A percentile compares a stretch with the other conserved stretches of the same genome.
Conservation (phyloP, 176 grass and related monocot species). For the Carex littledalei region DNA sequence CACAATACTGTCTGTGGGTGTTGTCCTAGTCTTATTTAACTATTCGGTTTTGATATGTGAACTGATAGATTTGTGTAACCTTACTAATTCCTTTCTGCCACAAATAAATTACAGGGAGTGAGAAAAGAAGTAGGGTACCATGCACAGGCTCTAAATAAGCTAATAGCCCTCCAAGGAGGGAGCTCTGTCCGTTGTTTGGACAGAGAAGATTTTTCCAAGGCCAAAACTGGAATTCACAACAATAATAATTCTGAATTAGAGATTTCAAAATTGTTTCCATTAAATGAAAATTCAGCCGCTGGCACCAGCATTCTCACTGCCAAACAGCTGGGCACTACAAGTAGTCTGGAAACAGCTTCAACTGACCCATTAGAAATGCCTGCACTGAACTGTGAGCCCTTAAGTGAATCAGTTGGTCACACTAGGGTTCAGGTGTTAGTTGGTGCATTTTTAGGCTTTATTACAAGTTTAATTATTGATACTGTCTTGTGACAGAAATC, state of each 20-base stretch:
- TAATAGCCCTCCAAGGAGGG: constrained; percentile 19
- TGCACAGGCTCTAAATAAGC: constrained; percentile 61
- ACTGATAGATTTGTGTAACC: no score
- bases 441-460: constrained; percentile 71
- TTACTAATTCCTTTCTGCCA: no score
- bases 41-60: no score
- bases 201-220: not conserved
- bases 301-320: not conserved
- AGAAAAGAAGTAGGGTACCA: constrained; percentile 84
- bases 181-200: constrained; percentile 14
- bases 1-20: no score
- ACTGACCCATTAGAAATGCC: constrained; percentile 12
- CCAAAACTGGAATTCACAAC: constrained; percentile 11
- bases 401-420: constrained; percentile 79
- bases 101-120: constrained; percentile 74
- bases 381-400: not conserved
- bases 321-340: not conserved
- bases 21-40: no score
- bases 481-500: constrained; percentile 34
- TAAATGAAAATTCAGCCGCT: not conserved
- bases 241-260: constrained; percentile 25
- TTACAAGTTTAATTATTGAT: constrained; percentile 49
- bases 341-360: constrained; percentile 1
- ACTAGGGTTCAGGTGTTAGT: constrained; percentile 59
- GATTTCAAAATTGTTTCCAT: constrained; percentile 22